Percentiles rank a stretch among this genome's conserved stretches.
These are phyloP conservation scores for Neofusicoccum kwambonambiense DNA, from an alignment of 2,329 filamentous ascomycete species.

Conservation along the genomic window DNA sequence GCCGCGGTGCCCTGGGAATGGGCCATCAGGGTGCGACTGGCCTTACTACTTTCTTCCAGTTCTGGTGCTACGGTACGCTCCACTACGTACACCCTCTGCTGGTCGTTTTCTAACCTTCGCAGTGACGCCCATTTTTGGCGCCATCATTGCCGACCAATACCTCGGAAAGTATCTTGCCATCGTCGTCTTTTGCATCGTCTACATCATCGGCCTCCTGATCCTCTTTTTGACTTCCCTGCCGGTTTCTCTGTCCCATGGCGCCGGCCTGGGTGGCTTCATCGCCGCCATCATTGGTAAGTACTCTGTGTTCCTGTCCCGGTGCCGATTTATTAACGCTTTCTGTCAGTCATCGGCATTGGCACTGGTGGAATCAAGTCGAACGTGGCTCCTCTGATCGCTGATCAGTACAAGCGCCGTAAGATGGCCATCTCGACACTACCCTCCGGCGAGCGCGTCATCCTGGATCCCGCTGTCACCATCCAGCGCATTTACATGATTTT, in stretches of 20 bases:
- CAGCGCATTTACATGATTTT: conserved; percentile 59
- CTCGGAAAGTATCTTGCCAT: conserved; percentile 66
- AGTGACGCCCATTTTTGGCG: conserved; percentile 37
- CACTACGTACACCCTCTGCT: conserved; percentile 37
- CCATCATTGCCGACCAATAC: conserved; percentile 59
- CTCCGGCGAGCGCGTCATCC: conserved; percentile 46
- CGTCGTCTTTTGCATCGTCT: conserved; percentile 57
- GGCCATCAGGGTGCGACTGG: conserved; percentile 35
- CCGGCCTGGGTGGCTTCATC: conserved; percentile 16
- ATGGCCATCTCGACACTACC: conserved; percentile 42
- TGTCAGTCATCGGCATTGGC: conserved; percentile 59
- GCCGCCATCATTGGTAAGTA: not conserved
- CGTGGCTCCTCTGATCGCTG: conserved; percentile 47
- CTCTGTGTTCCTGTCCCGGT: not conserved
- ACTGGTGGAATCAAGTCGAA: conserved; percentile 76
- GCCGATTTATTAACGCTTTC: not conserved
- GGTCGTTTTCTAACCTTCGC: not conserved
- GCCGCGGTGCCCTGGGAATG: conserved; percentile 25
- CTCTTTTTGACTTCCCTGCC: conserved; percentile 62
- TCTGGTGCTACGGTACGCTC: conserved; percentile 33
- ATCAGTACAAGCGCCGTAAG: conserved; percentile 39
- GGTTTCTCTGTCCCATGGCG: conserved; percentile 51
- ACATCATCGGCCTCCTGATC: conserved; percentile 62
- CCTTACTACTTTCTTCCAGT: conserved; percentile 37
- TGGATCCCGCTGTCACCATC: conserved; percentile 49